These are phyloP conservation scores for Sordariomycetes sp. DNA, from an alignment of 2,329 filamentous ascomycete genomes.

Conservation along the genomic window DNA sequence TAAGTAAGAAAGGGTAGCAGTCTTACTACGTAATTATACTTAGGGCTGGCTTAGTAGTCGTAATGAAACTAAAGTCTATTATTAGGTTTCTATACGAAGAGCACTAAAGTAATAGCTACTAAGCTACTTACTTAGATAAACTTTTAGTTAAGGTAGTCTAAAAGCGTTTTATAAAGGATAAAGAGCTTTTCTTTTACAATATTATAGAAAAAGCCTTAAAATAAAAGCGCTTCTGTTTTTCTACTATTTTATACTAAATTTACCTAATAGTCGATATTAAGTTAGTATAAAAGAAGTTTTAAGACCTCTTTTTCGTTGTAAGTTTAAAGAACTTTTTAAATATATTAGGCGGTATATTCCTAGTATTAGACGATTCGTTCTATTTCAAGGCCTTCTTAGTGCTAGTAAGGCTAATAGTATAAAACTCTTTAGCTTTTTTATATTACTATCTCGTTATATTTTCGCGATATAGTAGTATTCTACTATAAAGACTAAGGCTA, in stretches of 20 bases:
- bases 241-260: background rate
- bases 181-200: background rate
- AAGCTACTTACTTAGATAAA: constrained; percentile 1
- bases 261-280: background rate
- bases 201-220: background rate
- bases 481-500: background rate
- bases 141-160: background rate
- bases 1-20: background rate
- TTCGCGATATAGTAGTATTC: background rate
- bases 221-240: background rate
- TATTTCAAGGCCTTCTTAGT: background rate
- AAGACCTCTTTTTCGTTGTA: too few species aligned
- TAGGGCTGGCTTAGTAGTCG: background rate
- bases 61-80: background rate
- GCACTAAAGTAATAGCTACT: background rate
- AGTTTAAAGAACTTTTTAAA: background rate
- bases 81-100: background rate
- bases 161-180: background rate
- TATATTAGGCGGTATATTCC: background rate
- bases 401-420: background rate
- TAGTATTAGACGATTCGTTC: background rate
- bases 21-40: background rate
- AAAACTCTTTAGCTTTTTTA: background rate
- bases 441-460: background rate
- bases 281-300: background rate